Conservation (phyloP, 2,329 filamentous ascomycete genomes). For the Beauveria caledonica region DNA sequence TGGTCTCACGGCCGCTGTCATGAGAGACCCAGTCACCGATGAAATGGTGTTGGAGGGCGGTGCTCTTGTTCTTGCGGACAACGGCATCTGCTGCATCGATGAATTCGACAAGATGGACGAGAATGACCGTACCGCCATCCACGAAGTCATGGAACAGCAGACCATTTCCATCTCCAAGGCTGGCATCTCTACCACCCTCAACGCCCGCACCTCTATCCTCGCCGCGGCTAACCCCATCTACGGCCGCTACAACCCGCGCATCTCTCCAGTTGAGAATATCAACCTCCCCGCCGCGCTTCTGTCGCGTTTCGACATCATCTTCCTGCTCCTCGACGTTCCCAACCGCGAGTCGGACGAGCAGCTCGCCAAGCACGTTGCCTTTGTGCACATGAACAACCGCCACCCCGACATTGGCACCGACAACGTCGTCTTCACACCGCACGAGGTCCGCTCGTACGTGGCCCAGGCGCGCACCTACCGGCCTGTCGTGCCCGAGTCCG, state of each 20-base stretch:
- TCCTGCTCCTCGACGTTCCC: conserved; percentile 92
- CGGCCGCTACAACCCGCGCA: conserved; percentile 93
- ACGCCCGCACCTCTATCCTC: conserved; percentile 90
- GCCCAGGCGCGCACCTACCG: conserved; percentile 86
- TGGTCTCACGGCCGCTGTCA: conserved; percentile 73
- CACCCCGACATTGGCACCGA: conserved; percentile 66
- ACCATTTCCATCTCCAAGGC: conserved; percentile 78
- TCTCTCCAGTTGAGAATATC: conserved; percentile 97
- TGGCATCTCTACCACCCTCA: conserved; percentile 68
- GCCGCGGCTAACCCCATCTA: conserved; percentile 96
- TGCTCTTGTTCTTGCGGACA: conserved; percentile 71
- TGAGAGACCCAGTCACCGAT: conserved; percentile 75
- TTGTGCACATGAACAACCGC: conserved; percentile 93
- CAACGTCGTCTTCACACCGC: conserved; percentile 73
- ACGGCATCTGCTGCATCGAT: conserved; percentile 79
- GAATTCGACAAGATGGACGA: conserved; percentile 90
- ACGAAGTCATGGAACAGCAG: conserved; percentile 86
- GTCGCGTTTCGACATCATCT: conserved; percentile 94
- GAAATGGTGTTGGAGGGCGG: conserved; percentile 80
- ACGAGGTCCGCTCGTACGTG: conserved; percentile 93
- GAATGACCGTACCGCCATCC: conserved; percentile 71
- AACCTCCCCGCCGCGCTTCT: conserved; percentile 95
- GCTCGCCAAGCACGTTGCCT: conserved; percentile 88
- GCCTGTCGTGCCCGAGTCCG: conserved; percentile 72
- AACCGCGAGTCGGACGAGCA: conserved; percentile 84